These are phyloP conservation scores for Zasmidium cellare DNA, from an alignment of 2,329 filamentous ascomycete species.

Conservation along the genomic window DNA sequence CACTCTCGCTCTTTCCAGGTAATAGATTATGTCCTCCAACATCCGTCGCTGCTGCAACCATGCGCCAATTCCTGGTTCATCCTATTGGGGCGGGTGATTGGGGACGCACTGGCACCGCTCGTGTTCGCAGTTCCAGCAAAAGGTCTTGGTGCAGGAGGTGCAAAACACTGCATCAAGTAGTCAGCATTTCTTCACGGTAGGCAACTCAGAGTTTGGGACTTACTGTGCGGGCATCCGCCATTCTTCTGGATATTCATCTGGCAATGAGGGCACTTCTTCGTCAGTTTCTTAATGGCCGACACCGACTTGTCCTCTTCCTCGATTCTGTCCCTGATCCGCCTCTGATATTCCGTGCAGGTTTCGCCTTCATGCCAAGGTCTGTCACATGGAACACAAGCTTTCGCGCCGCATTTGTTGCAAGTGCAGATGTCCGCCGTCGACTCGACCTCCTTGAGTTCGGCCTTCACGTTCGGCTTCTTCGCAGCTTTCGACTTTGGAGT, in stretches of 20 bases:
- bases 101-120: slow-evolving; percentile 17
- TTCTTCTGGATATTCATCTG: slow-evolving; percentile 32
- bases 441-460: background rate
- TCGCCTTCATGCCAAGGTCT: slow-evolving; percentile 33
- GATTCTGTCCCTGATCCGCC: slow-evolving; percentile 22
- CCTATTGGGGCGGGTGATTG: too few relatives aligned
- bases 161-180: slow-evolving; percentile 7
- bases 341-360: slow-evolving; percentile 36
- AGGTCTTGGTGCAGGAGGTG: slow-evolving; percentile 21
- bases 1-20: too few relatives aligned
- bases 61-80: too few relatives aligned
- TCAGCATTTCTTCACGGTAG: slow-evolving; percentile 3
- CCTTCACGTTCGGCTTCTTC: background rate
- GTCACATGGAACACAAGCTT: slow-evolving; percentile 34
- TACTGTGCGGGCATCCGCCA: slow-evolving; percentile 33
- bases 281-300: slow-evolving; percentile 18
- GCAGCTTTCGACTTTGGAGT: background rate
- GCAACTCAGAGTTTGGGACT: slow-evolving; percentile 4
- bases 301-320: slow-evolving; percentile 32
- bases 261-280: slow-evolving; percentile 34
- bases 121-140: slow-evolving; percentile 32
- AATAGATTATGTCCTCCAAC: too few relatives aligned
- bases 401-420: slow-evolving; percentile 30
- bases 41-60: too few relatives aligned
- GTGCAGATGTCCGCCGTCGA: slow-evolving; percentile 28